A percentile compares a stretch with the other conserved stretches of the same genome.
Evolutionary conservation across 805 yeast species (phyloP).

Genomic region (Barnettozyma vustinii): DNA sequence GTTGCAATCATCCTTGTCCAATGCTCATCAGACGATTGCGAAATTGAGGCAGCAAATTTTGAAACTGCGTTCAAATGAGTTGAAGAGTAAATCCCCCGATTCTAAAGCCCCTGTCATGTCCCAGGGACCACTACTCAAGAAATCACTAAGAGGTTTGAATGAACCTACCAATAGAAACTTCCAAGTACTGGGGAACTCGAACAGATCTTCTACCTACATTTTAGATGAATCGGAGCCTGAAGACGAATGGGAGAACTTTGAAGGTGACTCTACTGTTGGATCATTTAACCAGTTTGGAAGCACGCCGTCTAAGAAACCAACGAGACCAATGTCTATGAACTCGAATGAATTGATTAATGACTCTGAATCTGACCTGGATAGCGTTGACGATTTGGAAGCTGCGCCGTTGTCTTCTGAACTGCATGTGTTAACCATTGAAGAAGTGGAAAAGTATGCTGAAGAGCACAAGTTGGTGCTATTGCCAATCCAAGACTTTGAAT

Average conservation of each 20-base stretch:
- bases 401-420: conserved; percentile 23
- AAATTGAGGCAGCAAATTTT: conserved; percentile 41
- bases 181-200: conserved; percentile 19
- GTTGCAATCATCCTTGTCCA: conserved; percentile 54
- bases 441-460: conserved; percentile 28
- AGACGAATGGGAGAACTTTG: conserved; percentile 27
- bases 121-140: conserved; percentile 9
- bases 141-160: conserved; percentile 8
- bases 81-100: conserved; percentile 18
- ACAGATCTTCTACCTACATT: conserved; percentile 22
- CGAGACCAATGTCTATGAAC: conserved; percentile 14
- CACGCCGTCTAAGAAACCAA: conserved; percentile 14
- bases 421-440: conserved; percentile 16
- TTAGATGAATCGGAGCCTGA: conserved; percentile 19
- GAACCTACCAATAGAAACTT: conserved; percentile 11
- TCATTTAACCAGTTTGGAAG: not conserved
- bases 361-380: conserved; percentile 23
- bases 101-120: conserved; percentile 5
- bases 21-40: conserved; percentile 58
- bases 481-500: conserved; percentile 19
- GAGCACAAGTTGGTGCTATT: conserved; percentile 26
- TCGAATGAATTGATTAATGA: conserved; percentile 16
- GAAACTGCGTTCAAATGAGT: conserved; percentile 23
- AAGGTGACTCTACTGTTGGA: conserved; percentile 18
- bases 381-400: conserved; percentile 13